Evolutionary conservation across 139 green algal species (phyloP).

Genomic region (Penium margaritaceum): DNA sequence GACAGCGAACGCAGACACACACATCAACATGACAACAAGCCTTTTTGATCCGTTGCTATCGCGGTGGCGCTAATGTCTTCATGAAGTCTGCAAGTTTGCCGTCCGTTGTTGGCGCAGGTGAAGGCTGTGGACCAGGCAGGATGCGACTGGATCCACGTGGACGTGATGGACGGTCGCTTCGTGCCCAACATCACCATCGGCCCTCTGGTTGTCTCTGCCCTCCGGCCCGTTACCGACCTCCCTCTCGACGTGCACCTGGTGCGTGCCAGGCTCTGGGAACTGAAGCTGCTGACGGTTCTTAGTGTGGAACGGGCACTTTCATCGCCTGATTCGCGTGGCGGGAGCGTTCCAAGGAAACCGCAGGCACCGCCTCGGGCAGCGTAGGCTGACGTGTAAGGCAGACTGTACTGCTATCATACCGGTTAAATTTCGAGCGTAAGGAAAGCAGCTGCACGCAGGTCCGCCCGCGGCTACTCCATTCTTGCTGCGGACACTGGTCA

Average conservation of each 20-base stretch:
- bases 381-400: constrained; percentile 68
- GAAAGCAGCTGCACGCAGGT: no score
- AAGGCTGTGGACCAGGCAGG: constrained; percentile 83
- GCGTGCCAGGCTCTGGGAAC: constrained; percentile 55
- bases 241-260: constrained; percentile 84
- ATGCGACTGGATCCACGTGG: constrained; percentile 92
- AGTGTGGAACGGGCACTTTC: no score
- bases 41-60: no score
- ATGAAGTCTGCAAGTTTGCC: no score
- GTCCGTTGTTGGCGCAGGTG: constrained; percentile 62
- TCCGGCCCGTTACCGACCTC: constrained; percentile 90
- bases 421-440: no score
- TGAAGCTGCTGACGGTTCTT: constrained; percentile 77
- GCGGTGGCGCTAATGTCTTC: no score
- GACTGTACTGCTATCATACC: neutral
- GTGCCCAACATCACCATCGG: constrained; percentile 99
- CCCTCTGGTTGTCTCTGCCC: constrained; percentile 87
- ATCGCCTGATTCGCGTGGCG: no score
- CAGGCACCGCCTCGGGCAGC: constrained; percentile 89
- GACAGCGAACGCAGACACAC: no score
- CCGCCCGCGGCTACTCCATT: no score
- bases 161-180: constrained; percentile 94
- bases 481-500: neutral
- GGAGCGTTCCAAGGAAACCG: no score
- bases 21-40: no score